These are phyloP conservation scores for Eutreptiella sp. DNA, from an alignment of 208 protist species.

Conservation along the genomic window DNA sequence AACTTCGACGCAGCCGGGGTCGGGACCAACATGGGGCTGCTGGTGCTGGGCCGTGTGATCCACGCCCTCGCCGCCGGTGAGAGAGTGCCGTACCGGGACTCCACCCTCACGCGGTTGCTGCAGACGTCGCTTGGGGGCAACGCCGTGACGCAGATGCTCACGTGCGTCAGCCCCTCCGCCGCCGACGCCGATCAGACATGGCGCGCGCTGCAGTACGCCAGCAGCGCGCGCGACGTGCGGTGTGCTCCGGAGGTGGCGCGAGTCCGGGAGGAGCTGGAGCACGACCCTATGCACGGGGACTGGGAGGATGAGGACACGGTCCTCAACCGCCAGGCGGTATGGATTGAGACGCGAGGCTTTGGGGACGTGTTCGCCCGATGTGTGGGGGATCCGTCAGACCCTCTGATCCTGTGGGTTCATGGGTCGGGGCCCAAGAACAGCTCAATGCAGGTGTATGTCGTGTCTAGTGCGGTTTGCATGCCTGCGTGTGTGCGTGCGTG, in stretches of 20 bases:
- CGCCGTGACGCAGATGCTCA: constrained; percentile 70
- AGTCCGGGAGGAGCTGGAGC: constrained; percentile 14
- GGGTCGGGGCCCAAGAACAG: constrained; percentile 25
- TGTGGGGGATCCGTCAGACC: constrained; percentile 10
- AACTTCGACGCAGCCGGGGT: too few species aligned
- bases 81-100: constrained; percentile 77
- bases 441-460: too few species aligned
- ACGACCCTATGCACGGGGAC: not conserved
- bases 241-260: constrained; percentile 1
- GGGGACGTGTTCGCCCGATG: constrained; percentile 52
- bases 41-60: too few species aligned
- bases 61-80: too few species aligned
- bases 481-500: too few species aligned
- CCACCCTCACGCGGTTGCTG: constrained; percentile 76
- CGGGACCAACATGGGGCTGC: too few species aligned
- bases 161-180: constrained; percentile 64
- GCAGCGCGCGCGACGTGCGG: constrained; percentile 67
- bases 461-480: too few species aligned
- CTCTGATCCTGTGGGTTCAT: constrained; percentile 23
- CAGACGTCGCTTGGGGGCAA: constrained; percentile 77
- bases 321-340: constrained; percentile 4
- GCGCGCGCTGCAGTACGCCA: constrained; percentile 82
- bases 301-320: not conserved
- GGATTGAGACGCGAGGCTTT: constrained; percentile 41
- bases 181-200: constrained; percentile 68